Evolutionary conservation across 768 basidiomycete species (phyloP).

Genomic region (Calocybe indica): DNA sequence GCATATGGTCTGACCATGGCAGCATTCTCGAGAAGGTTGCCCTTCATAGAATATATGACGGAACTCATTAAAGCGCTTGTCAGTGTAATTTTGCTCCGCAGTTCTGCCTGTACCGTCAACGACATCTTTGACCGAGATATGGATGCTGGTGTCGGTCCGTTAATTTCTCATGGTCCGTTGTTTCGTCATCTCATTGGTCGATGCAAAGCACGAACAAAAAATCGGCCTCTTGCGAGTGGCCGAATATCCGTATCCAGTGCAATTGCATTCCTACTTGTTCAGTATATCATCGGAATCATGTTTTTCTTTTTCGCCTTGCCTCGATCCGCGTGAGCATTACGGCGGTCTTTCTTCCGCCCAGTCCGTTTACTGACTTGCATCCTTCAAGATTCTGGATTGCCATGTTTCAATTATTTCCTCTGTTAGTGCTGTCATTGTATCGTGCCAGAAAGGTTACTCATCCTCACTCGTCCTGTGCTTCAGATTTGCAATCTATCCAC

Average conservation of each 20-base stretch:
- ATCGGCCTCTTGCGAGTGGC: constrained; percentile 43
- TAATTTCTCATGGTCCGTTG: neutral
- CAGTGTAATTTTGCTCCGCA: constrained; percentile 35
- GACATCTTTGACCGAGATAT: constrained; percentile 49
- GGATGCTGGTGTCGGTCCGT: constrained; percentile 45
- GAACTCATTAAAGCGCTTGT: constrained; percentile 28
- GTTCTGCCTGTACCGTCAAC: constrained; percentile 50
- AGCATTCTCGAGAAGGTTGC: constrained; percentile 28
- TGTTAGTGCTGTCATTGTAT: constrained; percentile 22
- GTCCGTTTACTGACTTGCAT: neutral
- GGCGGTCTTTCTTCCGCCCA: constrained; percentile 6
- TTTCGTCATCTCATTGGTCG: neutral
- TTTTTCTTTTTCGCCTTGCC: constrained; percentile 27
- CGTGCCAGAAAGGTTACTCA: neutral
- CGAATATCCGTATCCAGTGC: constrained; percentile 39
- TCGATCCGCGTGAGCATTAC: constrained; percentile 27
- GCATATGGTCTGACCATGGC: constrained; percentile 50
- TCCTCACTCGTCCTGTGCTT: neutral
- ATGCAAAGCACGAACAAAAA: constrained; percentile 38
- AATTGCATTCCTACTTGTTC: constrained; percentile 30
- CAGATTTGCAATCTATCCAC: constrained; percentile 42
- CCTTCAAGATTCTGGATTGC: constrained; percentile 31
- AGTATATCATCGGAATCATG: constrained; percentile 31
- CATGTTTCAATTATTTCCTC: constrained; percentile 38
- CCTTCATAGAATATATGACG: constrained; percentile 22